phyloP scores from a whole-genome alignment of 78 protist species.

The Chrysochromulina parva region DNA sequence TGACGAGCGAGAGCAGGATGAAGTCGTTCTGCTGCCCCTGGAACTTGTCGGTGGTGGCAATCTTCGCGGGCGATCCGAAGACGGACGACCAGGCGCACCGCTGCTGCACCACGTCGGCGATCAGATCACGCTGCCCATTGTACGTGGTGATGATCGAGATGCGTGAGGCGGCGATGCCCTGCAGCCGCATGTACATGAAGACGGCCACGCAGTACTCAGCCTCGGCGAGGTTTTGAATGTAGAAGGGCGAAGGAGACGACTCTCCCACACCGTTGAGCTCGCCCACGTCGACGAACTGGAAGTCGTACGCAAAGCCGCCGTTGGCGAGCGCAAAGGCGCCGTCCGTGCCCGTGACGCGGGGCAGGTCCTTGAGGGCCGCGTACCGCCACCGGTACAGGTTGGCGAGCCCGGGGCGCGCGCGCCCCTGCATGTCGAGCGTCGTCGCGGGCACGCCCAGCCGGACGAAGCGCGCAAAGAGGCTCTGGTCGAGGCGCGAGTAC shows the following conservation, averaged over 20 bases:
- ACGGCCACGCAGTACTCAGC: conserved; percentile 89
- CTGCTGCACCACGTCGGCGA: conserved; percentile 51
- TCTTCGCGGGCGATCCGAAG: conserved; percentile 73
- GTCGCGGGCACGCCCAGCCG: conserved; percentile 81
- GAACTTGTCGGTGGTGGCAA: conserved; percentile 90
- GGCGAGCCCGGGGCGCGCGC: conserved; percentile 77
- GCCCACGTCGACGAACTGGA: conserved; percentile 87
- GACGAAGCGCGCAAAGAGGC: conserved; percentile 62
- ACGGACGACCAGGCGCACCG: conserved; percentile 41
- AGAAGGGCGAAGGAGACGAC: conserved; percentile 74
- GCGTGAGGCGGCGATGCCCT: conserved; percentile 65
- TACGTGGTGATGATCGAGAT: conserved; percentile 93
- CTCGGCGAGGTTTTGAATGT: conserved; percentile 90
- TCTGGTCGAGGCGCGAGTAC: conserved; percentile 78
- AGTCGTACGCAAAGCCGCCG: conserved; percentile 71
- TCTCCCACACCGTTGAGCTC: conserved; percentile 80
- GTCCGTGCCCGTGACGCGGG: conserved; percentile 33
- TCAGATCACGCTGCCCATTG: conserved; percentile 88
- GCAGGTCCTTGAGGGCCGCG: conserved; percentile 76
- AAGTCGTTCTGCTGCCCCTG: conserved; percentile 97
- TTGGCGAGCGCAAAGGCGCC: conserved; percentile 4
- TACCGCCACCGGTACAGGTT: conserved; percentile 89
- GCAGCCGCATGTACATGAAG: conserved; percentile 92
- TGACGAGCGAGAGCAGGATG: conserved; percentile 88
- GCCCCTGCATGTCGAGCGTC: conserved; percentile 82